Percentiles rank a stretch among this genome's conserved stretches.
Conservation (phyloP, 495 filamentous ascomycete species). For the Massariosphaeria phaeospora region DNA sequence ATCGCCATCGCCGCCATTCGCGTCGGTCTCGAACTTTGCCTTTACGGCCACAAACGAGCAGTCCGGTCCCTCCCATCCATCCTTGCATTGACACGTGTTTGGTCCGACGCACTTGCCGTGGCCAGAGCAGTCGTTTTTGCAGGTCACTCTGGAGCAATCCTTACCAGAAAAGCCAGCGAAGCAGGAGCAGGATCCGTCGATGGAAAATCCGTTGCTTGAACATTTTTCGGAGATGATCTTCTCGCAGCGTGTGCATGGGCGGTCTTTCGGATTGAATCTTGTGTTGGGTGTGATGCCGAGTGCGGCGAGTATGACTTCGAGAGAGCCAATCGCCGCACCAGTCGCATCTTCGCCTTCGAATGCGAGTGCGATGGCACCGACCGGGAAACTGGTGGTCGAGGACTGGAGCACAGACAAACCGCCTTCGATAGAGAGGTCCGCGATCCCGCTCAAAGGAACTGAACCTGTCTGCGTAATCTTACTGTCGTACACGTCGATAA, state of each 20-base stretch:
- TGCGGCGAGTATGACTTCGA: background rate
- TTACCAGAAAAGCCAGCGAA: constrained; percentile 1
- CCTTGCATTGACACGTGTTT: constrained; percentile 2
- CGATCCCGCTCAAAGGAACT: background rate
- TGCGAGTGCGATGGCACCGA: background rate
- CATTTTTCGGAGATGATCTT: background rate
- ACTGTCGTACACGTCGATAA: constrained; percentile 2
- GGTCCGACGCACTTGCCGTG: constrained; percentile 2
- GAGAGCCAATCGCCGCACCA: background rate
- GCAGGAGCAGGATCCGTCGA: background rate
- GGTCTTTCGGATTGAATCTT: background rate
- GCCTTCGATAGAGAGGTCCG: constrained; percentile 1
- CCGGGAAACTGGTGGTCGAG: background rate
- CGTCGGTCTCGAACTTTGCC: constrained; percentile 9
- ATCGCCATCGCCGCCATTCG: constrained; percentile 3
- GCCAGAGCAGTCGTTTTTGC: constrained; percentile 1
- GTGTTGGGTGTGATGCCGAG: constrained; percentile 2
- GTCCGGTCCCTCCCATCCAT: background rate
- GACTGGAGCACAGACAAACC: background rate
- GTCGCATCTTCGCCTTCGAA: background rate
- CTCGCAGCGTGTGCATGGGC: background rate
- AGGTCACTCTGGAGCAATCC: background rate
- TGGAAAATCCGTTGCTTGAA: background rate
- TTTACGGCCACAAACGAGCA: constrained; percentile 1
- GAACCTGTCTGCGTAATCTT: background rate